Base-by-base conservation (phyloP, 768 basidiomycete genomes). In the Myochromella boudieri region DNA sequence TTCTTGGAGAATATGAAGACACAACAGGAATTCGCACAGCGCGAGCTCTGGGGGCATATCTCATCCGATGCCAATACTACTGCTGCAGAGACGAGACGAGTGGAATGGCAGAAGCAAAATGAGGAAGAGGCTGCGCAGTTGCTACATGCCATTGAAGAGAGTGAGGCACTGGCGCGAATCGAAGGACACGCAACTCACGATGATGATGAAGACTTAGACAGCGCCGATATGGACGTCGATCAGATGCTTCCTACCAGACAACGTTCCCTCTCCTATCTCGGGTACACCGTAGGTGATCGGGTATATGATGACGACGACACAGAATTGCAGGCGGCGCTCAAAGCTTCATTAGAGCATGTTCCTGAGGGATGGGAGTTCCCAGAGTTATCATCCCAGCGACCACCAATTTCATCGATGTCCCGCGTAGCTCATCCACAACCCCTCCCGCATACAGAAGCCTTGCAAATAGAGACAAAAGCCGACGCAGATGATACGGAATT, bases 251-350 rank as follows among this genome's bases (percentile, higher is more conserved):
- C 45, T 21, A 20, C 32, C 26, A 27, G 42, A 26, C 42, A 18
- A 14, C 22, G 46, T 42, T 22, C 26, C 18, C 14, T 6, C 5
- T 6, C 33, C 6, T 12, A 17, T 12, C 14, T 12, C 18, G 33
- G 33, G 21, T 31, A 48, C 11, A 38, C 31, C 27, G 11, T 39
- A 37, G 42, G 32, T 28, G 49, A 74, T 41, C 68, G 81, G 37
- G 78, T 84, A 29, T 84, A 89, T 54, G 92, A 94, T 52, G 92
- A 95, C 53, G 92, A 94, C 41, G 92, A 95, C 56, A 81, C 79
- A 18, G 85, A 89, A 56, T 68, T 95, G 37, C 93, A 95, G 66
- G 92, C 91, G 9, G 93, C 93, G 4, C 71, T 95, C 38, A 83
- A 72, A 60, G 93, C 91, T 2, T 93, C 91, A 28, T 69, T 95